phyloP scores from a whole-genome alignment of 306 rosid species.

The Cercis canadensis region DNA sequence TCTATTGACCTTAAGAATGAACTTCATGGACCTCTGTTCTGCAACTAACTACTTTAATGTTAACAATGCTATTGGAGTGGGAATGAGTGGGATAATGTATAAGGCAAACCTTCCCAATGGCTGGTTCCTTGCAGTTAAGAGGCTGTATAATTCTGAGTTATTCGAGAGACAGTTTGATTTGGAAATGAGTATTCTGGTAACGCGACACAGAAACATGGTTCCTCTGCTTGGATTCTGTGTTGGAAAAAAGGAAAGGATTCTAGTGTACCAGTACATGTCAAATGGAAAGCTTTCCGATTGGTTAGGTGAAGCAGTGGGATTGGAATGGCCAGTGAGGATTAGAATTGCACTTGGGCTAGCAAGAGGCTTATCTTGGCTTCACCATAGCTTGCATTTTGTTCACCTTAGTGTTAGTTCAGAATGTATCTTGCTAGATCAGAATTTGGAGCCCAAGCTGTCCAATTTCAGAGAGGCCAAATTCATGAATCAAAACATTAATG shows the following conservation, averaged over 20 bases:
- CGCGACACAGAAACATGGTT: not conserved
- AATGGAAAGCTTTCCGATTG: conserved; percentile 26
- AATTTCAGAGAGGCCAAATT: not conserved
- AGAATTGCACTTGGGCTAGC: conserved; percentile 28
- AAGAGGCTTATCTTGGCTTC: conserved; percentile 28
- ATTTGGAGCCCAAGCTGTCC: conserved; percentile 32
- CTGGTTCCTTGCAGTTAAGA: conserved; percentile 20
- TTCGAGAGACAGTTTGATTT: not conserved
- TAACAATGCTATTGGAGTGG: conserved; percentile 15
- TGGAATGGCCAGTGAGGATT: not conserved
- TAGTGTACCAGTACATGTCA: not conserved
- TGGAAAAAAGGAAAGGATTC: not conserved
- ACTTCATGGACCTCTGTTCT: not conserved
- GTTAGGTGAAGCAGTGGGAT: not conserved
- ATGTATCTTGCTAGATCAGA: conserved; percentile 10
- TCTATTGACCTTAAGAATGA: not conserved
- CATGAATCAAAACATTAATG: no score
- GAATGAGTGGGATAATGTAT: conserved; percentile 24
- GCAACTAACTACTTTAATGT: conserved; percentile 27
- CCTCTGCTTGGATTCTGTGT: no score
- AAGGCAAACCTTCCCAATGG: not conserved
- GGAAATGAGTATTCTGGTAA: not conserved
- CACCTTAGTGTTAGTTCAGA: not conserved
- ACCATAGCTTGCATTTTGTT: not conserved
- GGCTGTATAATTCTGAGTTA: not conserved